A percentile compares a stretch with the other conserved stretches of the same genome.
Conservation (phyloP, 495 filamentous ascomycete genomes). For the Ramalina intermedia region DNA sequence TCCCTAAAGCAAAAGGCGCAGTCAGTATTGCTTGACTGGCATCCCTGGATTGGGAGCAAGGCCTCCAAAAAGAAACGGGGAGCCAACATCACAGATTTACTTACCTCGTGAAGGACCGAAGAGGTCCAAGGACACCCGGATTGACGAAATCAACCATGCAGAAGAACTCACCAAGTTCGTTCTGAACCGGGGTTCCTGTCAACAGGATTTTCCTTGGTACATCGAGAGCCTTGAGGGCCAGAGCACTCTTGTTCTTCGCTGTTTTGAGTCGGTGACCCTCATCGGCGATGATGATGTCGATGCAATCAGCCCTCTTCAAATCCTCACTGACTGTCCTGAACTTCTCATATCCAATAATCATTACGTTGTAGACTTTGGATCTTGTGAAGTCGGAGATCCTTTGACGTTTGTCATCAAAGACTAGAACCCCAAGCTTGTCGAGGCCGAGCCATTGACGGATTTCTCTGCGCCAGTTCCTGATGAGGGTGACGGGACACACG, state of each 20-base stretch:
- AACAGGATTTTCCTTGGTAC: slow-evolving; percentile 47
- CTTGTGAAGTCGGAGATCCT: slow-evolving; percentile 60
- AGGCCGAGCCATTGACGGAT: slow-evolving; percentile 71
- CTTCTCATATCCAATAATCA: slow-evolving; percentile 79
- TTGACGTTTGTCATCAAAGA: slow-evolving; percentile 51
- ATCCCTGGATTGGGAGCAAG: no score
- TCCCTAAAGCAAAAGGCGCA: slow-evolving; percentile 21
- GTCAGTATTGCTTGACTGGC: no score
- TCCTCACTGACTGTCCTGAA: slow-evolving; percentile 54
- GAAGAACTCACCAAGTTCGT: slow-evolving; percentile 68
- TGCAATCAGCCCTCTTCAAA: slow-evolving; percentile 43
- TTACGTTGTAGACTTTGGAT: slow-evolving; percentile 59
- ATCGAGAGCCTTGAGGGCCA: slow-evolving; percentile 59
- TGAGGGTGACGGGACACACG: slow-evolving; percentile 67
- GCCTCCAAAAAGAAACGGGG: no score
- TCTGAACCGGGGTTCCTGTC: slow-evolving; percentile 68
- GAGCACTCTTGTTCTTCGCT: slow-evolving; percentile 64
- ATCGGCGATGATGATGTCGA: slow-evolving; percentile 72
- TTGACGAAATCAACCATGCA: slow-evolving; percentile 72
- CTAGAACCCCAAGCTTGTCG: slow-evolving; percentile 63
- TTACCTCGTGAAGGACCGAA: slow-evolving; percentile 46
- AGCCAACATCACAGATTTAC: no score
- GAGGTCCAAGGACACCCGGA: slow-evolving; percentile 53
- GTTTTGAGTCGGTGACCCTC: slow-evolving; percentile 76
- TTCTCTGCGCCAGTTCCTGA: slow-evolving; percentile 70